Percentiles rank a stretch among this genome's conserved stretches.
Evolutionary conservation across 2,329 filamentous ascomycete species (phyloP).

Genomic region (Aspergillus novofumigatus): DNA sequence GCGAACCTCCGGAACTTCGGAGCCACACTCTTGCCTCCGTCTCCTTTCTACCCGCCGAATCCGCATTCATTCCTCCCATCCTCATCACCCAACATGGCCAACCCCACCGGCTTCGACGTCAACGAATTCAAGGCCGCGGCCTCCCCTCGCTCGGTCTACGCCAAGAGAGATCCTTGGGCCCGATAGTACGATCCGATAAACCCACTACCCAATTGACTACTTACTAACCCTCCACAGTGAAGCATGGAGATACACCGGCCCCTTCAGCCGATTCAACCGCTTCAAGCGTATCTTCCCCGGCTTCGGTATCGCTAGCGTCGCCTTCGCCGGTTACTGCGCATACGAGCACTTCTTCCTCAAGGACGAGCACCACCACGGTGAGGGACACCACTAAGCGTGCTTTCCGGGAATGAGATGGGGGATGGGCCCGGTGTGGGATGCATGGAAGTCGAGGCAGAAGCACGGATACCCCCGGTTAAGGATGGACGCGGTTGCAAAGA

Average conservation of each 20-base stretch:
- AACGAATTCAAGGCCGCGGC: constrained; percentile 71
- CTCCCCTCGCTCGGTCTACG: constrained; percentile 50
- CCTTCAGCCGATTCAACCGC: constrained; percentile 82
- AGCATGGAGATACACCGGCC: constrained; percentile 88
- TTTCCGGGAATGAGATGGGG: background rate
- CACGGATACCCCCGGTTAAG: constrained; percentile 19
- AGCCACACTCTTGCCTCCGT: constrained; percentile 1
- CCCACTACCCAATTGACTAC: background rate
- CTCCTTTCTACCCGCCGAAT: constrained; percentile 16
- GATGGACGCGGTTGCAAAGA: background rate
- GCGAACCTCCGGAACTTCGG: constrained; percentile 10
- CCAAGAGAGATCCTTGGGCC: constrained; percentile 58
- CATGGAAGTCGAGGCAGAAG: constrained; percentile 6
- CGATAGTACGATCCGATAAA: constrained; percentile 48
- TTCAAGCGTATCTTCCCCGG: constrained; percentile 85
- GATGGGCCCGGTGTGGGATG: constrained; percentile 13
- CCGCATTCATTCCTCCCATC: constrained; percentile 20
- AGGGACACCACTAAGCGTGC: constrained; percentile 52
- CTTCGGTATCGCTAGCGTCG: constrained; percentile 85
- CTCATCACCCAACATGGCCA: constrained; percentile 47
- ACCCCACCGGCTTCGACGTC: constrained; percentile 90
- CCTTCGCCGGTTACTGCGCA: constrained; percentile 82
- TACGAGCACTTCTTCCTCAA: constrained; percentile 86
- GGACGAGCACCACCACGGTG: constrained; percentile 58
- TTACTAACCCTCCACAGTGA: constrained; percentile 58